Base-by-base conservation (phyloP, 345 rosid species). In the Salix brachista region DNA sequence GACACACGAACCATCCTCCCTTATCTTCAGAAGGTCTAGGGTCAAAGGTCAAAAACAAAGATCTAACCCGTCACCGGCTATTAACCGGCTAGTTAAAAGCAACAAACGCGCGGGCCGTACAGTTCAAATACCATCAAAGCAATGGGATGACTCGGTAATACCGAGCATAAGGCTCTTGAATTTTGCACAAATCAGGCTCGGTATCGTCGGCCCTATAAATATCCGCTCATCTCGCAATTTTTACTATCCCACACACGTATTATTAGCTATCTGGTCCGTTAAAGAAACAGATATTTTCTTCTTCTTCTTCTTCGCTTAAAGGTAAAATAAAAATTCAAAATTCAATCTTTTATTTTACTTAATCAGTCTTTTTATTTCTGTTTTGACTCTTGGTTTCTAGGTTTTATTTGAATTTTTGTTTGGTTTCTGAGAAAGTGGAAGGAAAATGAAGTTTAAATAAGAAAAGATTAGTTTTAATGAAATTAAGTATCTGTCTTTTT, bases 21-120 rank as follows among this genome's bases (percentile, higher is more conserved):
- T 32, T 32, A 36, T 21, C 70, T 12, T 37, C 7, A 14, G 3
- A 62, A 44, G 50, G 77, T 74, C 77, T 44, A 30, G 30, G 9
- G 77, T 74, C 77, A 65, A 44, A 46, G 14, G 77, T 74, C 70
- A 65, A 65, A 65, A 26, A 30, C 8, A 30, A 25, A 44, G 26
- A 58, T 39, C 39, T 39, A 36, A 36, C 79, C 80, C 68, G 26
- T 32, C 2, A 80, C 83, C 72, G 85, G 81, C 76, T 67, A 61
- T 34, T 14, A 30, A 71, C 83, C 67, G 72, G 62, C 56, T 65
- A n/a, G 3, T 25, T 16, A 36, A 2, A 58, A 72, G 13, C 39
- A 18, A 30, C 21, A 60, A 42, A 28, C 36, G 16, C 13, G 64
- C 70, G 25, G 77, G 74, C 82, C 28, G 64, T 78, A 78, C 79